Evolutionary conservation across 352 stramenopile species (phyloP), one percentile per base, ranked within the genome.

Genomic region (Globisporangium middletonii): DNA sequence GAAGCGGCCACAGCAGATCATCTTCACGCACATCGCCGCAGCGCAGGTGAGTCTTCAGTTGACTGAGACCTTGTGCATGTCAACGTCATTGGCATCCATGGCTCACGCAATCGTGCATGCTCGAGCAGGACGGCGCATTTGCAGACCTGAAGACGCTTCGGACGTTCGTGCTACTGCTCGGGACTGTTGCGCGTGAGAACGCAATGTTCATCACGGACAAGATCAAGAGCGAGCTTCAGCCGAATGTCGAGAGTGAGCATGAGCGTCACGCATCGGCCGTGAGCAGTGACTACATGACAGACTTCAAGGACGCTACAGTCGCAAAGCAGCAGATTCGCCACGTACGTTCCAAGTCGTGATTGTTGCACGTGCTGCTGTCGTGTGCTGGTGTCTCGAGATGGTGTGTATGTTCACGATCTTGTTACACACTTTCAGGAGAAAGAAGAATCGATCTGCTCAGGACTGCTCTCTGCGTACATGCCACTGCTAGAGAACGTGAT

Each of bases 391-490:
- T 9, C 30, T 35, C 30, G 30, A 35, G 30, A 35, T 23, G 23
- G 8, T 41, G 38, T 44, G 38, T 6, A 44, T 11, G 38, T 15
- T 50, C 46, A 51, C 18, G 11, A 35, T 35, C 11, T 15, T n/a
- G 23, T 28, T 26, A 18, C 18, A 18, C 18, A 18, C 46, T 4
- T 9, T 7, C 50, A 55, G 50, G 50, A 55, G 33, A 42, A 43
- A 42, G 50, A 55, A 19, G 26, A 41, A 23, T 55, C 50, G 28
- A 55, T 55, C 28, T 55, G 50, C 50, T 55, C 50, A 26, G 50
- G 50, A 15, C 30, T 62, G 11, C 30, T 62, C 6, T 58, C 56
- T 50, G 56, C 56, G 57, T 62, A 57, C 44, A n/a, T 62, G 9
- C 56, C 56, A 16, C 51, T 62, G 7, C 37, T 60, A 12, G 45